Percentiles rank a stretch among this genome's conserved stretches.
Evolutionary conservation across 176 grass and related monocot species (phyloP).

Genomic region (Hordeum vulgare): MorexV3_pseudomolecules_assembly NC_058519.1:76747429-76747928

Average conservation of each 20-base stretch:
- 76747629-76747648: slow-evolving; percentile 33
- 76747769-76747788: slow-evolving; percentile 1
- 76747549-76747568: no score
- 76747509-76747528: no score
- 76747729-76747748: neutral
- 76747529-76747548: no score
- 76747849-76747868: neutral
- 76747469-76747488: no score
- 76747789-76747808: slow-evolving; percentile 15
- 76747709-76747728: slow-evolving; percentile 37
- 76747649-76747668: slow-evolving; percentile 44
- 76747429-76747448: no score
- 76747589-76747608: no score
- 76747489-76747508: no score
- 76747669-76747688: slow-evolving; percentile 57
- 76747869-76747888: neutral
- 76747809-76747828: slow-evolving; percentile 20
- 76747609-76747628: neutral
- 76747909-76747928: neutral
- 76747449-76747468: no score
- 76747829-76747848: slow-evolving; percentile 47
- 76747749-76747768: slow-evolving; percentile 28
- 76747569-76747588: no score
- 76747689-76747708: slow-evolving; percentile 39
- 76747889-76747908: no score